phyloP scores from a whole-genome alignment of 129 eudicot species.

The Pseudognaphalium luteoalbum region DNA sequence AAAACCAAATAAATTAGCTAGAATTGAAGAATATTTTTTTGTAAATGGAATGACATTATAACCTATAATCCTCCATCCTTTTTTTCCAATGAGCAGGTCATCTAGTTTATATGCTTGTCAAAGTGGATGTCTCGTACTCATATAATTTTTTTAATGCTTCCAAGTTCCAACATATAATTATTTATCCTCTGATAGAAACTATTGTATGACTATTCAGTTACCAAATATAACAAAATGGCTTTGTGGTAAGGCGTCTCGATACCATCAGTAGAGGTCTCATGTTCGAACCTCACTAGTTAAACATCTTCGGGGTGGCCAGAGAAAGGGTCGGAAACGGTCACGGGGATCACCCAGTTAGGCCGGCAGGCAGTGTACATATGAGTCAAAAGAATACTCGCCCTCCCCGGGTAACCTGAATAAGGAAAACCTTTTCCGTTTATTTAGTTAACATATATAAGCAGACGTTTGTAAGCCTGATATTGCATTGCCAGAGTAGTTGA shows the following conservation, averaged over 20 bases:
- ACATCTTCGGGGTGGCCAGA: too few relatives aligned
- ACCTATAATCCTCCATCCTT: not conserved
- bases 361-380: too few relatives aligned
- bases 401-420: too few relatives aligned
- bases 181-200: not conserved
- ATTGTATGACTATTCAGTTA: not conserved
- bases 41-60: not conserved
- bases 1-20: not conserved
- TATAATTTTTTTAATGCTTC: not conserved
- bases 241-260: too few relatives aligned
- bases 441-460: not conserved
- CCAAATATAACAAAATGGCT: not conserved
- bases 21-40: not conserved
- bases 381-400: not conserved
- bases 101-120: constrained; percentile 2
- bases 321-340: too few relatives aligned
- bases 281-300: too few relatives aligned
- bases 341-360: too few relatives aligned
- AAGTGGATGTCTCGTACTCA: not conserved
- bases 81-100: not conserved
- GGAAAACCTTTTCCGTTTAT: not conserved
- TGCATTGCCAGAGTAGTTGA: not conserved
- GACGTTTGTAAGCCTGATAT: constrained; percentile 9
- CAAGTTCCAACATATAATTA: not conserved
- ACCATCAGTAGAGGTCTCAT: too few relatives aligned